Evolutionary conservation across 495 filamentous ascomycete genomes (phyloP).

Genomic region (Parathielavia hyrcaniae): DNA sequence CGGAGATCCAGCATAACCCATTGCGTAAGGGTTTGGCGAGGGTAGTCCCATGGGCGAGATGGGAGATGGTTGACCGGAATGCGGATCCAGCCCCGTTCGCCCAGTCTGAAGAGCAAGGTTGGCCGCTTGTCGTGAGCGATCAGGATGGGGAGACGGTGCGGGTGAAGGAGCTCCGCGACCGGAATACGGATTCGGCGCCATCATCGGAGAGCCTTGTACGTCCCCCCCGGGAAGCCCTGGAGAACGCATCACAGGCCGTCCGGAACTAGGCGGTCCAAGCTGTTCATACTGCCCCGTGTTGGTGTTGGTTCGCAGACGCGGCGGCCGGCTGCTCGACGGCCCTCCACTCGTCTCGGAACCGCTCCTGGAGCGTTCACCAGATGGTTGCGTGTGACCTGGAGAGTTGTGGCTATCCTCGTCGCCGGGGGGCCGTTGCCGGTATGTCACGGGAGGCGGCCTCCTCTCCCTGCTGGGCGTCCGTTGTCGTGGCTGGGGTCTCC

Average conservation of each 20-base stretch:
- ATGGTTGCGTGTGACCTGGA: conserved; percentile 26
- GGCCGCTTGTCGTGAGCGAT: conserved; percentile 26
- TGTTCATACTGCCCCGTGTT: conserved; percentile 45
- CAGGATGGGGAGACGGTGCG: conserved; percentile 25
- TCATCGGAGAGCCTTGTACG: conserved; percentile 40
- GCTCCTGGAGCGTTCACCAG: conserved; percentile 52
- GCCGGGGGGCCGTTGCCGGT: conserved; percentile 37
- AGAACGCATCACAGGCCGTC: conserved; percentile 36
- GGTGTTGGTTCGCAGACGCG: conserved; percentile 32
- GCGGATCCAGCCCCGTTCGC: conserved; percentile 28
- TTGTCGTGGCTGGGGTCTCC: conserved; percentile 22
- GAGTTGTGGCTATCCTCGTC: conserved; percentile 33
- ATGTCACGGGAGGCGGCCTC: conserved; percentile 39
- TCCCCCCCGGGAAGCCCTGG: conserved; percentile 42
- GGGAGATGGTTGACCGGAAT: conserved; percentile 42
- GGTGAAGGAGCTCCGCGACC: conserved; percentile 29
- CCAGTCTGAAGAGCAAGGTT: conserved; percentile 32
- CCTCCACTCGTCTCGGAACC: conserved; percentile 51
- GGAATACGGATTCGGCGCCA: conserved; percentile 47
- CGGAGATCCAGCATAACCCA: conserved; percentile 22
- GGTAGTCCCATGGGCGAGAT: conserved; percentile 35
- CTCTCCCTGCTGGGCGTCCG: conserved; percentile 43
- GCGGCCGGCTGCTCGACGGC: conserved; percentile 44
- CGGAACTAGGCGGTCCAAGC: conserved; percentile 25
- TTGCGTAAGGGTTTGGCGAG: conserved; percentile 27